A percentile compares a stretch with the other conserved stretches of the same genome.
phyloP scores from a whole-genome alignment of 2,329 filamentous ascomycete species.

The Cytospora paraplurivora region DNA sequence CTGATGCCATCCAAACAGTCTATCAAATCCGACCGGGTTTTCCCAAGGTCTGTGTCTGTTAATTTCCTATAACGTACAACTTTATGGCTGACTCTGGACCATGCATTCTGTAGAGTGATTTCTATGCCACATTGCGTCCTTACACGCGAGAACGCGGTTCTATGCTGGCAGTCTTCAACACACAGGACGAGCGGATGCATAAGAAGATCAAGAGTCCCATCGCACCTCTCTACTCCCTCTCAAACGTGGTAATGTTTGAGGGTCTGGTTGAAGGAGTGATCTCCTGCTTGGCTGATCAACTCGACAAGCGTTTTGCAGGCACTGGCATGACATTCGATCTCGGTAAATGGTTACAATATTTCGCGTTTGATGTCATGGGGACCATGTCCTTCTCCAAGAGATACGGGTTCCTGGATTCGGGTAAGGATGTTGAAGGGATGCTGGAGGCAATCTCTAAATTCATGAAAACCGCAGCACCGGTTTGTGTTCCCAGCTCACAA shows the following conservation, averaged over 20 bases:
- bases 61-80: not conserved
- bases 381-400: constrained; percentile 53
- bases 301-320: constrained; percentile 29
- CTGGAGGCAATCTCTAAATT: constrained; percentile 55
- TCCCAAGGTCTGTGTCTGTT: constrained; percentile 29
- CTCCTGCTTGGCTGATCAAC: constrained; percentile 25
- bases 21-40: constrained; percentile 32
- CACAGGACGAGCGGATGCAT: constrained; percentile 37
- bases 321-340: constrained; percentile 39
- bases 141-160: constrained; percentile 31
- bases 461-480: constrained; percentile 54
- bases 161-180: constrained; percentile 37
- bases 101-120: constrained; percentile 29
- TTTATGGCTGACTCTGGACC: not conserved
- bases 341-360: constrained; percentile 47
- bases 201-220: constrained; percentile 35
- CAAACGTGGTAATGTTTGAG: constrained; percentile 33
- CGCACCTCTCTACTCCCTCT: constrained; percentile 32
- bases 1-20: constrained; percentile 32
- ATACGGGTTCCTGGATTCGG: constrained; percentile 55
- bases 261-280: constrained; percentile 32
- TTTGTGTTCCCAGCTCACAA: constrained; percentile 49
- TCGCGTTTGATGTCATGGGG: constrained; percentile 52
- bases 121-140: constrained; percentile 35
- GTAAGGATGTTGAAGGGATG: constrained; percentile 50